phyloP scores from a whole-genome alignment of 805 yeast genomes.

The Komagataella mondaviorum region DNA sequence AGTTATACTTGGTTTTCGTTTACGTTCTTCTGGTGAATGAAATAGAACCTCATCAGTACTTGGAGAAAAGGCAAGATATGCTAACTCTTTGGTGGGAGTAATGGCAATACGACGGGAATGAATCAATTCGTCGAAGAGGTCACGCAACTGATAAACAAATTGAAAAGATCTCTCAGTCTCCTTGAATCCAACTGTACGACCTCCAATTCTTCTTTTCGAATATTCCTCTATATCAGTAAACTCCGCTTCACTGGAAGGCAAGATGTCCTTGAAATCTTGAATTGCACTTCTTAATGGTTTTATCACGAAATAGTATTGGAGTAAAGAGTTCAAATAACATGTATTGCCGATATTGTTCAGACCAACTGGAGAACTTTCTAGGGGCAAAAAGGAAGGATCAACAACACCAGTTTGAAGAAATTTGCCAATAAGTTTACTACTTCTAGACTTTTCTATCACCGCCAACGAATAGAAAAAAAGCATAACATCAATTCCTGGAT shows the following conservation, averaged over 20 bases:
- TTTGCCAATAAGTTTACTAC: slow-evolving; percentile 40
- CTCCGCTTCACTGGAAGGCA: slow-evolving; percentile 7
- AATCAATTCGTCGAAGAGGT: slow-evolving; percentile 58
- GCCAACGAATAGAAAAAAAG: slow-evolving; percentile 44
- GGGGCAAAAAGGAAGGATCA: slow-evolving; percentile 45
- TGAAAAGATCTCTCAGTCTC: slow-evolving; percentile 77
- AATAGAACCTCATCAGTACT: slow-evolving; percentile 54
- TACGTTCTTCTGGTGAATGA: slow-evolving; percentile 10
- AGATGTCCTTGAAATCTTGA: slow-evolving; percentile 33
- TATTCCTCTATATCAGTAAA: slow-evolving; percentile 19
- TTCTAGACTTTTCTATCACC: slow-evolving; percentile 36
- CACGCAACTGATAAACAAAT: slow-evolving; percentile 61
- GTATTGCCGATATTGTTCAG: slow-evolving; percentile 92
- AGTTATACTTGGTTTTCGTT: not conserved
- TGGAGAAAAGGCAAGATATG: slow-evolving; percentile 76
- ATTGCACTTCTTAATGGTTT: slow-evolving; percentile 65
- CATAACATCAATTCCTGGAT: slow-evolving; percentile 34
- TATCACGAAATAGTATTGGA: slow-evolving; percentile 83
- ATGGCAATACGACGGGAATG: slow-evolving; percentile 50
- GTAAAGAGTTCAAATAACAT: slow-evolving; percentile 80
- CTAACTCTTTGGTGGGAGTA: slow-evolving; percentile 72
- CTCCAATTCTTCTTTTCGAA: slow-evolving; percentile 65
- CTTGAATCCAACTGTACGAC: slow-evolving; percentile 61
- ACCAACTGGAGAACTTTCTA: slow-evolving; percentile 78
- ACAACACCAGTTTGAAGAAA: slow-evolving; percentile 50